phyloP scores from a whole-genome alignment of 2,329 filamentous ascomycete species.

The Dactylellina leptospora region DNA sequence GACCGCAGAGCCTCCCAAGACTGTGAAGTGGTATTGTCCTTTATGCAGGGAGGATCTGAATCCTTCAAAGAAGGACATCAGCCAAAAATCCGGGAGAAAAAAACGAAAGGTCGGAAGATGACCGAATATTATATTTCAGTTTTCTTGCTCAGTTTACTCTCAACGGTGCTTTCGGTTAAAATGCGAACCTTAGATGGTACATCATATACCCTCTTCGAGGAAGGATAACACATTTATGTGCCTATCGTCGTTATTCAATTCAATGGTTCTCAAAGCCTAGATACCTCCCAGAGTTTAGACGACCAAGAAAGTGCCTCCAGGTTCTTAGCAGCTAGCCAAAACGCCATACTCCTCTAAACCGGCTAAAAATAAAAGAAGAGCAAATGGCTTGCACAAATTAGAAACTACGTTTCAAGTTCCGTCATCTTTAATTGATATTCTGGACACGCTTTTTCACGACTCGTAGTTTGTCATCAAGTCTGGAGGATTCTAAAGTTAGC shows the following conservation, averaged over 20 bases:
- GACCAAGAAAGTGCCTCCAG: no score
- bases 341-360: neutral
- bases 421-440: constrained; percentile 25
- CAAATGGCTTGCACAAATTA: neutral
- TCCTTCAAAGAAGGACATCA: constrained; percentile 36
- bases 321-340: no score
- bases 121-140: no score
- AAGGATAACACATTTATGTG: no score
- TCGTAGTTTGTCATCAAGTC: constrained; percentile 41
- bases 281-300: no score
- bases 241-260: no score
- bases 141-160: no score
- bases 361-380: neutral
- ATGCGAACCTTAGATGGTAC: no score
- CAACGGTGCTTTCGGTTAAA: no score
- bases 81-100: constrained; percentile 38
- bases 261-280: no score
- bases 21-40: constrained; percentile 85
- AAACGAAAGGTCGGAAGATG: constrained; percentile 42
- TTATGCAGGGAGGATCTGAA: constrained; percentile 76
- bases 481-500: constrained; percentile 7
- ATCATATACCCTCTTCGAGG: no score
- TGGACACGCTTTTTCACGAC: constrained; percentile 49
- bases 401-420: neutral
- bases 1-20: constrained; percentile 72